phyloP scores from a whole-genome alignment of 2,329 filamentous ascomycete species.

The Trichophyton verrucosum region DNA sequence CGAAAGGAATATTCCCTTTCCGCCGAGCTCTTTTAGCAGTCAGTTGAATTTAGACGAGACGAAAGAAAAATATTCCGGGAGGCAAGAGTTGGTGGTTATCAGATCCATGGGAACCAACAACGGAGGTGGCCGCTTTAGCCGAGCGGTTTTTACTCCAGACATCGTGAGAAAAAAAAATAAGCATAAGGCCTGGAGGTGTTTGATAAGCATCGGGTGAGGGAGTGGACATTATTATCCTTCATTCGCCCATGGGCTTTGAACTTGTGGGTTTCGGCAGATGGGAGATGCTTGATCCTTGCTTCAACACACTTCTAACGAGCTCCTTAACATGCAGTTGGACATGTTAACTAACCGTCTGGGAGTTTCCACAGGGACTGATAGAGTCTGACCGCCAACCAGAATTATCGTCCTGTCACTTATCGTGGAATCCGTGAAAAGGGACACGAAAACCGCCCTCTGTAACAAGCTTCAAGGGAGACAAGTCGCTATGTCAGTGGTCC shows the following conservation, averaged over 20 bases:
- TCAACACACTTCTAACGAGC: neutral
- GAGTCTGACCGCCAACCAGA: too few species aligned
- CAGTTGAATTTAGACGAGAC: neutral
- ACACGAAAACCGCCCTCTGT: neutral
- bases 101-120: neutral
- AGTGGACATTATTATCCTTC: too few species aligned
- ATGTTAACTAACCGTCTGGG: too few species aligned
- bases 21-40: neutral
- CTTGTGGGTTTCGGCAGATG: neutral
- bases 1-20: too few species aligned
- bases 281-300: neutral
- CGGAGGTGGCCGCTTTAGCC: neutral
- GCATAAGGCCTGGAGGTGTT: too few species aligned
- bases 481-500: too few species aligned
- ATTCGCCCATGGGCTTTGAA: too few species aligned
- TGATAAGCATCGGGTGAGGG: too few species aligned
- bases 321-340: neutral
- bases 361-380: too few species aligned
- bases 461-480: too few species aligned
- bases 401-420: neutral
- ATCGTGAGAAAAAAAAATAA: too few species aligned
- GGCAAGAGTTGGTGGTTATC: neutral
- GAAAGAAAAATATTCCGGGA: neutral
- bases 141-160: neutral
- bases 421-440: neutral